phyloP scores from a whole-genome alignment of 768 basidiomycete genomes.

The Erythrobasidium yunnanense region DNA sequence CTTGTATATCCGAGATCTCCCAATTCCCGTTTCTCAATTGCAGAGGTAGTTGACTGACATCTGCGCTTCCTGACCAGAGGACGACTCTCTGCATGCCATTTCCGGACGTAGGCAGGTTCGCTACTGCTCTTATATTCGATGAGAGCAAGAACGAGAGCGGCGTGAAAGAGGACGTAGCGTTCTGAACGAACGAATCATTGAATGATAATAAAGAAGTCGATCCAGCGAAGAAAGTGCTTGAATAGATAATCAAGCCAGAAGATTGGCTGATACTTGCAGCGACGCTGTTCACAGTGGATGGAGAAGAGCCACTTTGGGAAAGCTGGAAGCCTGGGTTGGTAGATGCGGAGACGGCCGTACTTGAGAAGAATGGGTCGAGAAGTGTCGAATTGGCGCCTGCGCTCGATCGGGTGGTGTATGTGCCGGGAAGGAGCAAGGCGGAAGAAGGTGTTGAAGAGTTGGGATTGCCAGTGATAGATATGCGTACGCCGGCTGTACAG shows the following conservation, averaged over 20 bases:
- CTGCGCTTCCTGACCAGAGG: constrained; percentile 11
- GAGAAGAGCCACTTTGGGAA: neutral
- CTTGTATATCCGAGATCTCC: neutral
- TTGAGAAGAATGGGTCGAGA: neutral
- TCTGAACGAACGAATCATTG: constrained; percentile 18
- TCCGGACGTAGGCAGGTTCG: neutral
- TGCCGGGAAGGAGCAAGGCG: constrained; percentile 1
- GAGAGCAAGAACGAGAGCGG: constrained; percentile 14
- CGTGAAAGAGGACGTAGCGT: constrained; percentile 17
- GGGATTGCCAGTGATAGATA: neutral
- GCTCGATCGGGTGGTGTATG: neutral
- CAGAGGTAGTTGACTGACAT: constrained; percentile 10
- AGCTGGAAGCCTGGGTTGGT: constrained; percentile 1
- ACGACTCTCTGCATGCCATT: neutral
- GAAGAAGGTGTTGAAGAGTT: constrained; percentile 2
- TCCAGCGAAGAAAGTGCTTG: neutral
- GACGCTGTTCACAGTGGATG: neutral
- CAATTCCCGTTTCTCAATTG: neutral
- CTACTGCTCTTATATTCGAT: neutral
- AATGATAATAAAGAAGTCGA: constrained; percentile 5
- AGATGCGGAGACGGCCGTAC: neutral
- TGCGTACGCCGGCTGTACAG: neutral
- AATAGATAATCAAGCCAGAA: constrained; percentile 9
- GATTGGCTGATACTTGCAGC: neutral
- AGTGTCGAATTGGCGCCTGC: neutral